phyloP scores from a whole-genome alignment of 75 land plant genomes.

The Selaginella moellendorffii region DNA sequence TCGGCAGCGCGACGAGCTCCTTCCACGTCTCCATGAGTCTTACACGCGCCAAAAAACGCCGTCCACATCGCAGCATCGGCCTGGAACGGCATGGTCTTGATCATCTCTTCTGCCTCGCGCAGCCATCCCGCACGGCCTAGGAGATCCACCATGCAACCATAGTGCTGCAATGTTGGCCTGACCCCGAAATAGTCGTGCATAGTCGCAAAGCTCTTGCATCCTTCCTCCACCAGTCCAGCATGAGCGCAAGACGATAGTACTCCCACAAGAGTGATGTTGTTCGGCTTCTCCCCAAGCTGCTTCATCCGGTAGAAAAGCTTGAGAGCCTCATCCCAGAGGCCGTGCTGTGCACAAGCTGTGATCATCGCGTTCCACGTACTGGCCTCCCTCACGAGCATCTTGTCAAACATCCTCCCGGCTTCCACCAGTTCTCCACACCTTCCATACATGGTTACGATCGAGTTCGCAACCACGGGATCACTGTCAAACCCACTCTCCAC shows the following conservation, averaged over 20 bases:
- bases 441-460: slow-evolving; percentile 14
- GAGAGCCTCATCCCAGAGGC: too few relatives aligned
- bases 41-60: slow-evolving; percentile 46
- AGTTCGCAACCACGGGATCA: slow-evolving; percentile 5
- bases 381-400: too few relatives aligned
- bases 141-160: slow-evolving; percentile 62
- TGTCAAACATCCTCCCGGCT: too few relatives aligned
- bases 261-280: too few relatives aligned
- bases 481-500: slow-evolving; percentile 5
- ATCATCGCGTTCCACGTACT: too few relatives aligned
- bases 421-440: slow-evolving; percentile 14
- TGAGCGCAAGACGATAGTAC: too few relatives aligned
- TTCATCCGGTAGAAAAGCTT: too few relatives aligned
- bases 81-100: slow-evolving; percentile 39
- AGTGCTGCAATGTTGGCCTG: slow-evolving; percentile 46
- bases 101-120: slow-evolving; percentile 38
- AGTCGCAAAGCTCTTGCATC: slow-evolving; percentile 30
- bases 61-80: slow-evolving; percentile 51
- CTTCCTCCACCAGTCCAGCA: slow-evolving; percentile 49
- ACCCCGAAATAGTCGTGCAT: slow-evolving; percentile 41
- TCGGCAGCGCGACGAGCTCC: slow-evolving; percentile 46
- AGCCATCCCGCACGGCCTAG: slow-evolving; percentile 62
- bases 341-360: too few relatives aligned
- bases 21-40: slow-evolving; percentile 38
- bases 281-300: too few relatives aligned